A percentile compares a stretch with the other conserved stretches of the same genome.
Conservation (phyloP, 495 filamentous ascomycete genomes). For the Xylaria flabelliformis region DNA sequence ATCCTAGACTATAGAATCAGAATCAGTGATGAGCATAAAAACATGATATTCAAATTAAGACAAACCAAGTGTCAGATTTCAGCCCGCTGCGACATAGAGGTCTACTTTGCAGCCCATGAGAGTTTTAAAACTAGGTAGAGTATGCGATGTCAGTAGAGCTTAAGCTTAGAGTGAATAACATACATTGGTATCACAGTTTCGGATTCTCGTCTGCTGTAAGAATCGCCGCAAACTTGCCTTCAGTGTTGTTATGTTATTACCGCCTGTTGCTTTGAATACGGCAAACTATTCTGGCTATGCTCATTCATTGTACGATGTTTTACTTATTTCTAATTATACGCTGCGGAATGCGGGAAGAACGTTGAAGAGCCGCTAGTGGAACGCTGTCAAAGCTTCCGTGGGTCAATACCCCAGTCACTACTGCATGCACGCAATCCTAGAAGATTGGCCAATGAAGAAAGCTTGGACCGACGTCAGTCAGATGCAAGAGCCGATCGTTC, state of each 20-base stretch:
- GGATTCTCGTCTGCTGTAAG: too few species aligned
- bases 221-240: too few species aligned
- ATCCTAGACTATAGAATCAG: slow-evolving; percentile 23
- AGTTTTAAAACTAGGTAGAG: background rate
- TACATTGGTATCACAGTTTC: background rate
- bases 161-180: background rate
- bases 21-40: background rate
- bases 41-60: background rate
- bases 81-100: background rate
- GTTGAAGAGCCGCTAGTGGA: slow-evolving; percentile 20
- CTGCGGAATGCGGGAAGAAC: background rate
- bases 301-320: background rate
- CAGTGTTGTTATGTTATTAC: too few species aligned
- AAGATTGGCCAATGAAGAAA: slow-evolving; percentile 17
- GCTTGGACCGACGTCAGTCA: slow-evolving; percentile 17
- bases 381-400: slow-evolving; percentile 17
- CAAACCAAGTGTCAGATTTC: background rate
- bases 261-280: background rate
- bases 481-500: slow-evolving; percentile 26
- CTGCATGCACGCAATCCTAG: slow-evolving; percentile 27
- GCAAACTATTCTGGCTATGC: too few species aligned
- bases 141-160: background rate
- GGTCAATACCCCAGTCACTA: slow-evolving; percentile 14
- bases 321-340: background rate
- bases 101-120: background rate